Evolutionary conservation across 2,329 filamentous ascomycete species (phyloP), one percentile per base, ranked within the genome.

Genomic region (Penicillium concentricum): DNA sequence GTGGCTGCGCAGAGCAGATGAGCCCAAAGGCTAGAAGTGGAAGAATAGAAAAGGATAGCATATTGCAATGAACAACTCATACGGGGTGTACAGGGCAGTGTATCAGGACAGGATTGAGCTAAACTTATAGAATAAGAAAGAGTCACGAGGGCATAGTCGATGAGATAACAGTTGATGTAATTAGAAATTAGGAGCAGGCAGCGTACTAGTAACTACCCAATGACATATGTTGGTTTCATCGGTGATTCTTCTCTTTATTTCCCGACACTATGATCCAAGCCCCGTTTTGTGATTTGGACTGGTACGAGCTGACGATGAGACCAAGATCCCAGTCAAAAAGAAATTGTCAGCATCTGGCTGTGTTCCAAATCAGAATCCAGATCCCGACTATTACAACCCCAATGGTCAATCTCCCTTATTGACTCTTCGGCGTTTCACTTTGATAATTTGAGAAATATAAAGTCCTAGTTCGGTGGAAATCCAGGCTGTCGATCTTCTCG

Each of bases 1-100:
- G 41, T 20, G 59, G 59, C 2, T 44, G 39, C 4, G 59, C 51
- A 30, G 47, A 52, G 35, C 60, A 56, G 20, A 52, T 9, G 26
- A 56, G n/a, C 24, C 26, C 46, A 15, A 54, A 39, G 16, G 30
- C 16, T 18, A 57, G 34, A 24, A 59, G 18, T 32, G n/a, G 10
- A 18, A 49, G 13, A 22, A 39, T 41, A 34, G 26, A 34, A 35
- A 16, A 12, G 15, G 10, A 55, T 26, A 34, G 18, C 56, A 58
- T 55, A 10, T 51, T 58, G 51, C 20, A 39, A 26, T 15, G 28
- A 32, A 18, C 7, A 7, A 26, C 13, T 22, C 24, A 16, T 24
- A 43, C 20, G 4, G 26, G 41, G 13, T 18, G n/a, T 35, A 35
- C 7, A 43, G 5, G 22, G 4, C 7, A 43, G 9, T 30, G 22